Evolutionary conservation across 441 rosid species (phyloP).

Genomic region (Kokia cookei): DNA sequence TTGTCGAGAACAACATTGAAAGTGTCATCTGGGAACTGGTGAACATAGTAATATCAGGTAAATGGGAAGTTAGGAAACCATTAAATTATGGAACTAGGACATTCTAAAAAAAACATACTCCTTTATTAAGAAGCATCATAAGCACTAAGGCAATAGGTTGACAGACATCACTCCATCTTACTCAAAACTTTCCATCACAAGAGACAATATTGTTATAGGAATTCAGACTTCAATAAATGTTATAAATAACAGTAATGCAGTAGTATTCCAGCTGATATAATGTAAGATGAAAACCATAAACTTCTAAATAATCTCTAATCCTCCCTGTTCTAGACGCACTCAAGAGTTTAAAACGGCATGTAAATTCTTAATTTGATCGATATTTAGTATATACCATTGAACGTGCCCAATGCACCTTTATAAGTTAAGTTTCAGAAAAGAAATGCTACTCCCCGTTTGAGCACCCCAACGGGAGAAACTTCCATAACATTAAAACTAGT

Average conservation of each 20-base stretch:
- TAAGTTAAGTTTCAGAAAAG: neutral
- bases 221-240: neutral
- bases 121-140: neutral
- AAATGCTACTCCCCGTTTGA: neutral
- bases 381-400: neutral
- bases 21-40: constrained; percentile 48
- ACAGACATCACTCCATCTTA: neutral
- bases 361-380: neutral
- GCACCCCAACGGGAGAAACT: neutral
- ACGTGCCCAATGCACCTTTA: neutral
- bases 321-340: neutral
- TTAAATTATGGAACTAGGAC: neutral
- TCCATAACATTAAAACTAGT: neutral
- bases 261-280: neutral
- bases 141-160: neutral
- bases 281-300: neutral
- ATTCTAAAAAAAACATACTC: neutral
- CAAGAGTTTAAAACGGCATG: neutral
- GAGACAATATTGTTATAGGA: neutral
- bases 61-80: neutral
- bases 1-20: constrained; percentile 83
- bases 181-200: neutral
- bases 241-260: neutral
- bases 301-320: neutral
- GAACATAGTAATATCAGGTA: neutral